Conservation (phyloP, 2,329 filamentous ascomycete genomes). For the Talaromyces rugulosus region DNA sequence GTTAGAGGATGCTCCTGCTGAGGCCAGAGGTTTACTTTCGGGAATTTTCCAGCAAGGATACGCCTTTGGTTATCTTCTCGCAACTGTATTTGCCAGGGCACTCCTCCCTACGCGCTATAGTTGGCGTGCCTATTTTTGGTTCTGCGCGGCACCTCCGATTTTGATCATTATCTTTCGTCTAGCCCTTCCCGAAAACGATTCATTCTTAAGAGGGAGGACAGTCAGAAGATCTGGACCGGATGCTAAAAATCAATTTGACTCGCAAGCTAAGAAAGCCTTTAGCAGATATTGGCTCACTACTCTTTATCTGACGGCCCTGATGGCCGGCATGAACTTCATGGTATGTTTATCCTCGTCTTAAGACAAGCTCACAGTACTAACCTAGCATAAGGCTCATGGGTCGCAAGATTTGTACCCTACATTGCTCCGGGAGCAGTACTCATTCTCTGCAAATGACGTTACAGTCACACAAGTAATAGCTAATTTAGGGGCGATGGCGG, state of each 20-base stretch:
- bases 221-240: background rate
- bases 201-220: conserved; percentile 1
- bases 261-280: no score
- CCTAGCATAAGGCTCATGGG: conserved; percentile 1
- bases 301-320: no score
- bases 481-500: conserved; percentile 2
- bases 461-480: conserved; percentile 1
- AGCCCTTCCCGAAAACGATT: conserved; percentile 33
- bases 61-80: conserved; percentile 73
- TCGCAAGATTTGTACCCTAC: conserved; percentile 1
- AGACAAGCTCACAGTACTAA: no score
- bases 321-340: no score
- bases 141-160: background rate
- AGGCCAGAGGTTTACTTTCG: conserved; percentile 73
- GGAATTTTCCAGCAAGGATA: conserved; percentile 81
- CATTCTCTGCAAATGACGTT: background rate
- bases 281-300: no score
- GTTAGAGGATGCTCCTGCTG: conserved; percentile 65
- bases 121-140: background rate
- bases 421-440: background rate
- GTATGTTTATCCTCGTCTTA: no score
- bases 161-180: background rate
- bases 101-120: background rate
- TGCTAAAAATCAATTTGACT: no score
- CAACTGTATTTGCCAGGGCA: conserved; percentile 42